phyloP scores from a whole-genome alignment of 2,329 filamentous ascomycete genomes.

The Exophiala xenobiotica region DNA sequence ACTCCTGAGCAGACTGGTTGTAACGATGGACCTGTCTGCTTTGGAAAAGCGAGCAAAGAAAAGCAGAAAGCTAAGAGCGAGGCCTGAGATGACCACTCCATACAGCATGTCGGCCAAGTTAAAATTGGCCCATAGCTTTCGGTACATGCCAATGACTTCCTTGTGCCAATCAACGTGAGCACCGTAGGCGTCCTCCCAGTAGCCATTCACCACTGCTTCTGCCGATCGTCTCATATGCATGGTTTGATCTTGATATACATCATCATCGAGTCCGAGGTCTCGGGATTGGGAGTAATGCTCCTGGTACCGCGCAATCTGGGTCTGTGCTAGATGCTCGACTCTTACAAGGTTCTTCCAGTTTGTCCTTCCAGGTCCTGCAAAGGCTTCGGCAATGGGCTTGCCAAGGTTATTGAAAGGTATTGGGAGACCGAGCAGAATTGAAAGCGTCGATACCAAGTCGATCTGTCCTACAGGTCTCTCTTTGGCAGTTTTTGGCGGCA shows the following conservation, averaged over 20 bases:
- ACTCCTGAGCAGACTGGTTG: slow-evolving; percentile 52
- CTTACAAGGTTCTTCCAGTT: slow-evolving; percentile 75
- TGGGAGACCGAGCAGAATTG: slow-evolving; percentile 82
- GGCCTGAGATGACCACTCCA: slow-evolving; percentile 69
- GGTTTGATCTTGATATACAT: slow-evolving; percentile 14
- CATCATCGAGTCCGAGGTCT: slow-evolving; percentile 21
- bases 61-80: slow-evolving; percentile 66
- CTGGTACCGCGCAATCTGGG: slow-evolving; percentile 88
- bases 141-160: slow-evolving; percentile 75
- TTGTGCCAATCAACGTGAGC: slow-evolving; percentile 73
- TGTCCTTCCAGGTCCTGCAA: slow-evolving; percentile 51
- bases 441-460: slow-evolving; percentile 88
- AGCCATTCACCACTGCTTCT: slow-evolving; percentile 6
- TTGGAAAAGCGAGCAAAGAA: slow-evolving; percentile 66
- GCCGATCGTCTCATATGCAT: slow-evolving; percentile 30
- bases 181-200: slow-evolving; percentile 47
- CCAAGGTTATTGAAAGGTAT: slow-evolving; percentile 97
- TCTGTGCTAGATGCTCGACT: slow-evolving; percentile 74
- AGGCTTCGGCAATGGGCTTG: slow-evolving; percentile 89
- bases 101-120: slow-evolving; percentile 81
- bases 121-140: slow-evolving; percentile 86
- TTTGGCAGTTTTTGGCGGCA: slow-evolving; percentile 70
- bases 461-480: slow-evolving; percentile 78
- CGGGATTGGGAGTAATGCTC: slow-evolving; percentile 64
- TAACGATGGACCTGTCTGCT: slow-evolving; percentile 55